A percentile compares a stretch with the other conserved stretches of the same genome.
These are phyloP conservation scores for Nothophaeocryptopus gaeumannii DNA, from an alignment of 2,329 filamentous ascomycete genomes.

Conservation along the genomic window DNA sequence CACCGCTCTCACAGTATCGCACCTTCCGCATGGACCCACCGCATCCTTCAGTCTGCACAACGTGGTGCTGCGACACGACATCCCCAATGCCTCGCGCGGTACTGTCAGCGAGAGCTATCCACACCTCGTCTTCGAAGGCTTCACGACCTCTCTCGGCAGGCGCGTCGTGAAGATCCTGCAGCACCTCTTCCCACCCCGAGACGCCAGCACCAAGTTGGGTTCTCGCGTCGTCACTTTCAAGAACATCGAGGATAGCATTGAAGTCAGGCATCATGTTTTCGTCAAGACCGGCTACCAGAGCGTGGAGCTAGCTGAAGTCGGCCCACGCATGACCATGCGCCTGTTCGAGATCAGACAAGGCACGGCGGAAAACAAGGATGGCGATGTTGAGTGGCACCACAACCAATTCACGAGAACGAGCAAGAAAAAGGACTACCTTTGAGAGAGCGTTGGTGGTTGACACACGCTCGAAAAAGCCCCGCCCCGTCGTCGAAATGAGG, in stretches of 20 bases:
- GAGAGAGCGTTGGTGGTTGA: conserved; percentile 30
- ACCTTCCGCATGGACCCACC: conserved; percentile 85
- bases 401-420: conserved; percentile 93
- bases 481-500: too few relatives aligned
- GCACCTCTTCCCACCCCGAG: conserved; percentile 88
- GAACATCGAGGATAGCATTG: conserved; percentile 82
- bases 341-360: conserved; percentile 90
- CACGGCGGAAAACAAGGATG: conserved; percentile 89
- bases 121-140: conserved; percentile 93
- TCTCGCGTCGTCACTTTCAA: conserved; percentile 90
- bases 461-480: neutral
- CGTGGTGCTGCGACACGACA: conserved; percentile 87
- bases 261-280: conserved; percentile 91
- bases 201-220: conserved; percentile 76
- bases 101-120: conserved; percentile 92
- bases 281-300: conserved; percentile 88
- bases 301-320: conserved; percentile 84
- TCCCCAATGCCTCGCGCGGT: conserved; percentile 80
- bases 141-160: conserved; percentile 74
- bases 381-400: conserved; percentile 93
- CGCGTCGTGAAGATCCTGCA: conserved; percentile 87
- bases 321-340: conserved; percentile 95
- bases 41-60: conserved; percentile 88
- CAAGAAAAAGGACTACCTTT: conserved; percentile 94
- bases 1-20: conserved; percentile 81